These are phyloP conservation scores for Zangia roseola DNA, from an alignment of 768 basidiomycete species.

Conservation along the genomic window DNA sequence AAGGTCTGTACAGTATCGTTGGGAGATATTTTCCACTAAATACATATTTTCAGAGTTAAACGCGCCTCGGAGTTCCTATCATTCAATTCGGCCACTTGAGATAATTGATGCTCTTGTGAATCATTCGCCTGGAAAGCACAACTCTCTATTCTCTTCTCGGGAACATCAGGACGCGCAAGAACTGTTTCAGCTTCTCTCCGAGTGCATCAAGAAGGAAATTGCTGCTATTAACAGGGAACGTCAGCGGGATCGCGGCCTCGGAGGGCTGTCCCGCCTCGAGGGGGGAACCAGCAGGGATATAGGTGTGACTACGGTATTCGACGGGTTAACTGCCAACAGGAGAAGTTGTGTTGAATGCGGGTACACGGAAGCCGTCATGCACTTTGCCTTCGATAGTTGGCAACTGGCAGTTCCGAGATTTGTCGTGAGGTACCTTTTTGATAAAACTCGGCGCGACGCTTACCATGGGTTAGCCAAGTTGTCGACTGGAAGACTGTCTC, in stretches of 20 bases:
- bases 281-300: conserved; percentile 35
- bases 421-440: conserved; percentile 43
- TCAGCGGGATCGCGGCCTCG: conserved; percentile 68
- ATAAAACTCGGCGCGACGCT: conserved; percentile 8
- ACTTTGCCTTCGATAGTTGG: conserved; percentile 85
- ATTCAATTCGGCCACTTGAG: conserved; percentile 66
- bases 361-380: conserved; percentile 93
- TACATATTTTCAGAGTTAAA: conserved; percentile 52
- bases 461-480: conserved; percentile 46
- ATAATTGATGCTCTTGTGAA: conserved; percentile 70
- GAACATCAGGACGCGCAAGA: conserved; percentile 99
- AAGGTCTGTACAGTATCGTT: conserved; percentile 43
- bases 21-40: conserved; percentile 3
- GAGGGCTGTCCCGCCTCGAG: conserved; percentile 42
- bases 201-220: conserved; percentile 86
- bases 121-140: conserved; percentile 50
- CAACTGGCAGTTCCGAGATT: conserved; percentile 71
- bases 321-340: conserved; percentile 87
- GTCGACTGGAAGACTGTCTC: conserved; percentile 78
- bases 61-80: conserved; percentile 53
- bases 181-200: conserved; percentile 91
- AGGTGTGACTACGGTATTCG: conserved; percentile 69
- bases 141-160: conserved; percentile 76
- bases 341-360: conserved; percentile 87
- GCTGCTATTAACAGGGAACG: conserved; percentile 69